Percentiles rank a stretch among this genome's conserved stretches.
Conservation (phyloP, 2,329 filamentous ascomycete species). For the Ceratocystis cubensis region DNA sequence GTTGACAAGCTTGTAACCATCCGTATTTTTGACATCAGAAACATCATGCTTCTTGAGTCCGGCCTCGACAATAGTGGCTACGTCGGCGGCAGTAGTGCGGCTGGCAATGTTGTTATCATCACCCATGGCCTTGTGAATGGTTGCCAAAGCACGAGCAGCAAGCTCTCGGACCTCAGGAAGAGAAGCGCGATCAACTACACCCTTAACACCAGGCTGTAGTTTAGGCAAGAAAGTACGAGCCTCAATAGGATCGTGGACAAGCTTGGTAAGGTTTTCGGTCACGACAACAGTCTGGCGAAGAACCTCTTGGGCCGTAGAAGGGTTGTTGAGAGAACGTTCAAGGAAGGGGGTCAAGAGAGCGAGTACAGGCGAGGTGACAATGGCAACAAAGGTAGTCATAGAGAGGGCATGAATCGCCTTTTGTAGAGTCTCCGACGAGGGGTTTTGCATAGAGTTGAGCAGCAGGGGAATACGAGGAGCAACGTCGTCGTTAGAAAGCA, state of each 20-base stretch:
- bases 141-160: conserved; percentile 64
- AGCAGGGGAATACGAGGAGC: conserved; percentile 81
- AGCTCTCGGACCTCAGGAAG: conserved; percentile 90
- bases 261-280: conserved; percentile 93
- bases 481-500: conserved; percentile 95
- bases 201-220: conserved; percentile 83
- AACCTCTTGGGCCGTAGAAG: conserved; percentile 83
- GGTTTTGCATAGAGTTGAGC: conserved; percentile 90
- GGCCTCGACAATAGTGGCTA: conserved; percentile 59
- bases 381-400: conserved; percentile 94
- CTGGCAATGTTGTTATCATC: conserved; percentile 50
- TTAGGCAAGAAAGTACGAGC: conserved; percentile 91
- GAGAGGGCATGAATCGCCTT: conserved; percentile 95
- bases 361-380: conserved; percentile 89
- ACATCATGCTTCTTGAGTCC: conserved; percentile 58
- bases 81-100: conserved; percentile 58
- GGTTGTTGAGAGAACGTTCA: conserved; percentile 85
- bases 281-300: conserved; percentile 92
- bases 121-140: conserved; percentile 90
- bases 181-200: conserved; percentile 74
- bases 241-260: conserved; percentile 91
- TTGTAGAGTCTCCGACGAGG: conserved; percentile 73
- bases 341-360: conserved; percentile 89
- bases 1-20: conserved; percentile 42
- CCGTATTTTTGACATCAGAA: conserved; percentile 48